These are phyloP conservation scores for Ottelia alismoides DNA, from an alignment of 106 monocot species.

Conservation along the genomic window DNA sequence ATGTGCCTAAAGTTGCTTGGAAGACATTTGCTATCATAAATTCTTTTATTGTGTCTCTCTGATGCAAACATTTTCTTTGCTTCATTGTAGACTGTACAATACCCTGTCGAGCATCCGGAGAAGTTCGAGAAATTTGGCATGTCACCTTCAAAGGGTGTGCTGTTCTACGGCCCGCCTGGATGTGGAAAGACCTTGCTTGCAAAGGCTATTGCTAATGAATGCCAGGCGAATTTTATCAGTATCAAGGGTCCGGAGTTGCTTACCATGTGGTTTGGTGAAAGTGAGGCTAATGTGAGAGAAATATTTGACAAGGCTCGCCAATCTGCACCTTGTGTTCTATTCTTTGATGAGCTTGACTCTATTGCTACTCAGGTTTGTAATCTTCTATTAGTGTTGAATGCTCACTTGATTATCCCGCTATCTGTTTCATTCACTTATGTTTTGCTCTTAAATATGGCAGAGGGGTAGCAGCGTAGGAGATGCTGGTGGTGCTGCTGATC, in stretches of 20 bases:
- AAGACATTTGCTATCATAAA: too few species aligned
- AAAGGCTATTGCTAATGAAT: conserved; percentile 7
- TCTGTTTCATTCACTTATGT: too few species aligned
- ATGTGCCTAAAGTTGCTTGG: too few species aligned
- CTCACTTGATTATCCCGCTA: too few species aligned
- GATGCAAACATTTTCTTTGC: not conserved
- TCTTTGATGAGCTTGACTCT: conserved; percentile 74
- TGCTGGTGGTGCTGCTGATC: conserved; percentile 77
- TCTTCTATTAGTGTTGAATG: too few species aligned
- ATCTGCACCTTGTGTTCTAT: conserved; percentile 6
- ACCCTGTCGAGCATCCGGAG: conserved; percentile 2
- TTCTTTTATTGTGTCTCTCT: not conserved
- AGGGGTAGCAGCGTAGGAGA: conserved; percentile 76
- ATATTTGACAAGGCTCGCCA: conserved; percentile 5
- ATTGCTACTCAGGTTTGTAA: conserved; percentile 80
- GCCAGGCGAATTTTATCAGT: conserved; percentile 5
- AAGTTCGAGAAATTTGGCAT: too few species aligned
- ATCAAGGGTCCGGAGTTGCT: conserved; percentile 3
- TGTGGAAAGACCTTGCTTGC: conserved; percentile 3
- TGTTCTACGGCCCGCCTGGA: conserved; percentile 1
- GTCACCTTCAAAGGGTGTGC: conserved; percentile 5
- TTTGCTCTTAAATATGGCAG: too few species aligned
- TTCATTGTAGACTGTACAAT: conserved; percentile 5
- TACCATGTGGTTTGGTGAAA: conserved; percentile 7
- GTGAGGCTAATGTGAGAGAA: conserved; percentile 6